These are phyloP conservation scores for Echeveria elegans DNA, from an alignment of 164 flowering plant species.

Conservation along the genomic window DNA sequence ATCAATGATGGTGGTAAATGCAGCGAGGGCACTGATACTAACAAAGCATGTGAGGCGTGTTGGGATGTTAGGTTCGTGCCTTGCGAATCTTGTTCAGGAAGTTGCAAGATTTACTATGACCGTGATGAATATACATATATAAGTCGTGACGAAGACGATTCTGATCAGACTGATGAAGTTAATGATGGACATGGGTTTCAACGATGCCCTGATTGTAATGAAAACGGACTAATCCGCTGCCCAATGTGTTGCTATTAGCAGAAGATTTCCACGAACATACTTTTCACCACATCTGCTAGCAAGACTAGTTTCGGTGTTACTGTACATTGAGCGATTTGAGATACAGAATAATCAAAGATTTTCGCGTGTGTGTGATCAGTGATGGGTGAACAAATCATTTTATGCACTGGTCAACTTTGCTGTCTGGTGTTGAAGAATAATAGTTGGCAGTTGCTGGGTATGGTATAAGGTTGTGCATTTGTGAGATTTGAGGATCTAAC, in stretches of 20 bases:
- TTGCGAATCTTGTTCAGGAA: conserved; percentile 80
- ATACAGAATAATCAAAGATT: neutral
- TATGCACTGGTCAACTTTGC: neutral
- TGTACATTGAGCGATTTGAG: neutral
- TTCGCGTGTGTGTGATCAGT: neutral
- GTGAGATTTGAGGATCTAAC: neutral
- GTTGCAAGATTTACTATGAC: conserved; percentile 71
- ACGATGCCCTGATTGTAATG: conserved; percentile 80
- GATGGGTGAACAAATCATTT: neutral
- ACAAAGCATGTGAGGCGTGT: conserved; percentile 58
- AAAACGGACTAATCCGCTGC: conserved; percentile 71
- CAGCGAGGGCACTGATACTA: conserved; percentile 13
- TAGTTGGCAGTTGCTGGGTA: neutral
- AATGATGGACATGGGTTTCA: conserved; percentile 29
- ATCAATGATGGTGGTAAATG: conserved; percentile 25
- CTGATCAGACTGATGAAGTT: neutral
- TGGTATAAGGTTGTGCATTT: neutral
- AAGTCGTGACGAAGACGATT: conserved; percentile 12
- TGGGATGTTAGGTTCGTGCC: conserved; percentile 81
- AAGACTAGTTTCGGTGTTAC: neutral
- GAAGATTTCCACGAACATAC: neutral
- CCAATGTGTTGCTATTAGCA: conserved; percentile 51
- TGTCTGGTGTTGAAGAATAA: neutral
- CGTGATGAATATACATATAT: conserved; percentile 32
- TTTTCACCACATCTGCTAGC: neutral